A percentile compares a stretch with the other conserved stretches of the same genome.
These are phyloP conservation scores for Rhodomyrtus tomentosa DNA, from an alignment of 345 rosid genomes.

Conservation along the genomic window DNA sequence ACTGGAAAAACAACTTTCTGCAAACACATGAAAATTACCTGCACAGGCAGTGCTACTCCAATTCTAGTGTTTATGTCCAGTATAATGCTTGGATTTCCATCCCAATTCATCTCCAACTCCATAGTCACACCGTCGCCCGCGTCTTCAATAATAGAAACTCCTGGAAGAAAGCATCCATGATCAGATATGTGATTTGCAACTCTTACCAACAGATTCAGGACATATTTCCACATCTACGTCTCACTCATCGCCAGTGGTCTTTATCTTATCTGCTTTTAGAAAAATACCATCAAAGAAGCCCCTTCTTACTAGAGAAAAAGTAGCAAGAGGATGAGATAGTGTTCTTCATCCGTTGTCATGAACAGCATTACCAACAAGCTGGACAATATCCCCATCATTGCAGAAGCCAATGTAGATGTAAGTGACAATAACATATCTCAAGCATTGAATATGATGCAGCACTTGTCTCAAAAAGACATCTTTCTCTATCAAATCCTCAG, in stretches of 20 bases:
- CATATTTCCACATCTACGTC: background rate
- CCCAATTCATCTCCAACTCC: slow-evolving; percentile 99
- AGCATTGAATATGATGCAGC: background rate
- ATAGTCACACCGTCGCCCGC: slow-evolving; percentile 46
- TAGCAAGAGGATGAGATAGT: background rate
- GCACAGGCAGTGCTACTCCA: slow-evolving; percentile 81
- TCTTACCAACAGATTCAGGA: background rate
- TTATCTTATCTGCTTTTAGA: background rate
- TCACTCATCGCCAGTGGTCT: background rate
- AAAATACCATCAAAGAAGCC: background rate
- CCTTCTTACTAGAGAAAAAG: background rate
- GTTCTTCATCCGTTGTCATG: background rate
- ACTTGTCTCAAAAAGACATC: background rate
- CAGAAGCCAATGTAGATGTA: background rate
- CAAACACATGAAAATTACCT: slow-evolving; percentile 30
- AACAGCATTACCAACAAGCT: background rate
- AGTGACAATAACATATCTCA: background rate
- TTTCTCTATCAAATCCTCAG: background rate
- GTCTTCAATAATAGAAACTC: slow-evolving; percentile 69
- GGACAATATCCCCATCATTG: background rate
- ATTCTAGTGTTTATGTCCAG: slow-evolving; percentile 76
- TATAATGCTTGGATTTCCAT: slow-evolving; percentile 83
- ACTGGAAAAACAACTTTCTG: background rate
- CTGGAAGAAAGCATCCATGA: slow-evolving; percentile 16
- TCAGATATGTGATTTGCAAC: background rate